Conservation (phyloP, 1,139 yeast genomes). For the Magnusiomyces suaveolens region DNA sequence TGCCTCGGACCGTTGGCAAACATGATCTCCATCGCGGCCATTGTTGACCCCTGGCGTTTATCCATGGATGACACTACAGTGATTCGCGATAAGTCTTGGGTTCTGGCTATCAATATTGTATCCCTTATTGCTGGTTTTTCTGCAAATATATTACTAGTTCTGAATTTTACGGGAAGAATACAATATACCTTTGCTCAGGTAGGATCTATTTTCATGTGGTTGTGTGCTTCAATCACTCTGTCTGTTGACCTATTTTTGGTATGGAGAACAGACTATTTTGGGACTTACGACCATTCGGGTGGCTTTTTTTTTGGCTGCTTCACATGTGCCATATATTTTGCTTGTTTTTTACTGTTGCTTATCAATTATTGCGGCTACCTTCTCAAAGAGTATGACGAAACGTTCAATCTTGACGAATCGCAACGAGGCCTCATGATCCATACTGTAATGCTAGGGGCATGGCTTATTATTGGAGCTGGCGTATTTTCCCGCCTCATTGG, state of each 20-base stretch:
- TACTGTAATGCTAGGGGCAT: conserved; percentile 51
- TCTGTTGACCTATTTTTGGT: conserved; percentile 42
- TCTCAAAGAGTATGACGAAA: conserved; percentile 52
- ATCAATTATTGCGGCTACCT: conserved; percentile 55
- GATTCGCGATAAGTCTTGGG: conserved; percentile 34
- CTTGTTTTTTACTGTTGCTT: conserved; percentile 44
- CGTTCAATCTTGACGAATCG: conserved; percentile 52
- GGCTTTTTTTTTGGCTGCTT: conserved; percentile 74
- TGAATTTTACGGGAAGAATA: conserved; percentile 55
- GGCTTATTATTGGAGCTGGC: conserved; percentile 65
- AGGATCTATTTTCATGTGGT: conserved; percentile 55
- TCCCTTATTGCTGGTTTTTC: conserved; percentile 54
- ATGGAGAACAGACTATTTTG: conserved; percentile 25
- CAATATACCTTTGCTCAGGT: conserved; percentile 50
- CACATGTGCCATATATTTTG: conserved; percentile 51
- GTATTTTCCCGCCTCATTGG: conserved; percentile 39
- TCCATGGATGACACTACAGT: conserved; percentile 5
- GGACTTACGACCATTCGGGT: conserved; percentile 34
- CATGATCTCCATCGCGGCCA: conserved; percentile 58
- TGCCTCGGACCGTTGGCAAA: conserved; percentile 72
- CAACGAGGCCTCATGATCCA: conserved; percentile 68
- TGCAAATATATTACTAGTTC: conserved; percentile 55
- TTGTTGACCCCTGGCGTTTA: conserved; percentile 60
- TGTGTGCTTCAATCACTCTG: conserved; percentile 41
- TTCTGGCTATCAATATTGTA: conserved; percentile 48